These are phyloP conservation scores for Musa schizocarpa DNA, from an alignment of 176 grass and related monocot species.

Conservation along the genomic window DNA sequence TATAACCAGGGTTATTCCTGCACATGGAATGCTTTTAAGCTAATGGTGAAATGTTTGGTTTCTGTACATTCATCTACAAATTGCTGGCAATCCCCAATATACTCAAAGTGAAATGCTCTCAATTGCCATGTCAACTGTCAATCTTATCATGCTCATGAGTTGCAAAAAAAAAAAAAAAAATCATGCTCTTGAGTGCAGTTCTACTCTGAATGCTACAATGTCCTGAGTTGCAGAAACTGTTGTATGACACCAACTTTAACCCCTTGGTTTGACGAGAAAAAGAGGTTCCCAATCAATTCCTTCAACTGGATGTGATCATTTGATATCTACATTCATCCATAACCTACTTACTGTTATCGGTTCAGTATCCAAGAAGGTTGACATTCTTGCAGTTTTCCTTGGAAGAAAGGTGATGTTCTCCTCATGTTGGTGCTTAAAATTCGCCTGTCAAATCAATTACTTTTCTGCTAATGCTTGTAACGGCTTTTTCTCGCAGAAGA, in stretches of 20 bases:
- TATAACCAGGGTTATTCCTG: background rate
- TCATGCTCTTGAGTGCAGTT: no score
- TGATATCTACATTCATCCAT: background rate
- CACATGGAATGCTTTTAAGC: no score
- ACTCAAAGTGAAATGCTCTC: background rate
- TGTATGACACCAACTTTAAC: no score
- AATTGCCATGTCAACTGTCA: background rate
- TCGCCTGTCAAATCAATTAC: constrained; percentile 1
- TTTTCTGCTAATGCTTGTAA: constrained; percentile 6
- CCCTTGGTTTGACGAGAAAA: no score
- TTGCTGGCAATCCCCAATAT: no score
- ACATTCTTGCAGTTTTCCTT: background rate
- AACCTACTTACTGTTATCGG: background rate
- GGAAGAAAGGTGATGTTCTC: constrained; percentile 1
- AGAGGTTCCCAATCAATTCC: background rate
- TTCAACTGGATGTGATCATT: background rate
- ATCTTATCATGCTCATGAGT: no score
- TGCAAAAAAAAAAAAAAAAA: no score
- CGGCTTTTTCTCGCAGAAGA: background rate
- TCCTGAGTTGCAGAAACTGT: no score
- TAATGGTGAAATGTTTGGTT: no score
- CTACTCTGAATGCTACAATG: no score
- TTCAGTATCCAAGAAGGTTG: constrained; percentile 3
- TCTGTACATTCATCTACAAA: no score
- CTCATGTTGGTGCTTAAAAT: background rate